Evolutionary conservation across 2,329 filamentous ascomycete species (phyloP), one percentile per base, ranked within the genome.

Genomic region (Cytospora leucostoma): DNA sequence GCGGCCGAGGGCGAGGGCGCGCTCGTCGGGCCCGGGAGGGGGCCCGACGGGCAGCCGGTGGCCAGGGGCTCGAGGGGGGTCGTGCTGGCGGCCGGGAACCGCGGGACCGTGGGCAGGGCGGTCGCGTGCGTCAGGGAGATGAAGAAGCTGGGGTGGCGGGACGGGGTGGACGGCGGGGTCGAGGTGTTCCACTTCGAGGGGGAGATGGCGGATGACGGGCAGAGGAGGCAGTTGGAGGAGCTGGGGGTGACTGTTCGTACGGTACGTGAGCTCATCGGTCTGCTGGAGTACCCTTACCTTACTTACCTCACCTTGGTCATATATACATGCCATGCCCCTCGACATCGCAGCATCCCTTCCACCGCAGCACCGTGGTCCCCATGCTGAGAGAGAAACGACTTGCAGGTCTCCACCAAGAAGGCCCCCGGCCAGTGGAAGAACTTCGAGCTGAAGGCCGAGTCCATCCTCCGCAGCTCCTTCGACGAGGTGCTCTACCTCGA

Each of bases 401-500:
- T 8, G 10, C 60, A 65, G 63, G 63, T 65, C 21, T 59, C 60
- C 6, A 65, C 63, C 15, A 57, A 60, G 40, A 65, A 65, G 17
- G 38, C 61, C 11, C 61, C 64, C 4, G 60, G 60, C 21, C 57
- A 56, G n/a, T 65, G 64, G 64, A 65, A 65, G 49, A 65, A 65
- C 38, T 65, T 65, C 32, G 64, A 65, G 53, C 64, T 65, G 47
- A 65, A 65, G 32, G 64, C 61, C 38, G 64, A 65, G 57, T 61
- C 64, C 21, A 51, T 65, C 32, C 53, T 63, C 17, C 64, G 64
- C 33, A 60, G 56, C 33, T 64, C 61, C 17, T 65, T 65, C 15
- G 64, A 65, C 50, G 64, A 65, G 57, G 64, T 65, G n/a, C 64
- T 65, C 38, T 65, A 64, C 50, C 64, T 65, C 15, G 64, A 65